Evolutionary conservation across 352 stramenopile species (phyloP), one percentile per base, ranked within the genome.

Genomic region (Pythium coloratum): DNA sequence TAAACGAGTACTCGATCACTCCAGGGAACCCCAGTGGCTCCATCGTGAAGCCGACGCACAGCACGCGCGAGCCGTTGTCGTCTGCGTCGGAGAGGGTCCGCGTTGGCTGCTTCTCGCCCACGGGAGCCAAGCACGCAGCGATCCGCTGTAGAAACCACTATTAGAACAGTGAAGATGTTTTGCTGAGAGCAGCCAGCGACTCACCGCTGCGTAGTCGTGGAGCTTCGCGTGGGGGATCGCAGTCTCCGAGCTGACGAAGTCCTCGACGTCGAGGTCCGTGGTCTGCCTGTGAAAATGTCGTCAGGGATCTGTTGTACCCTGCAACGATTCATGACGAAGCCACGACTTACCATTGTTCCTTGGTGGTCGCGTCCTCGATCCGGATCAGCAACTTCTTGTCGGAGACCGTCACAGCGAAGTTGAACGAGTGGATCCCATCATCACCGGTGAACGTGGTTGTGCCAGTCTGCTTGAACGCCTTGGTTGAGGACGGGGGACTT

Each of bases 1-100:
- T 26, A 28, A 57, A 57, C 1, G 51, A 24, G 32, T 57, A 57
- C 51, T 57, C 51, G 51, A 57, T 33, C 50, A 24, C 5, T 7
- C 2, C 16, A 13, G 26, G 26, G 10, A 34, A 32, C 18, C 12
- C 5, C 12, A 40, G 26, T 16, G 51, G 2, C 10, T 57, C 12
- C 6, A 42, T 9, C 26, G 51, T 40, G 51, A 57, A 57, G 1
- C 51, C 51, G 6, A 57, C 51, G 26, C 51, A 42, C 51, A 57
- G 28, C 51, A 57, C 51, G 6, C 51, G 51, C 28, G 51, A 57
- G 2, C 51, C 51, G 4, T 57, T 28, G 6, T 10, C 26, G 4
- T 2, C 51, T 20, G 14, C 13, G 2, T 14, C 13, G 3, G 51
- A 57, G 4, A 57, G 51, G 2, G 51, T 42, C 14, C 51, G 28